phyloP scores from a whole-genome alignment of 805 yeast species.

The Scheffersomyces coipomensis region DNA sequence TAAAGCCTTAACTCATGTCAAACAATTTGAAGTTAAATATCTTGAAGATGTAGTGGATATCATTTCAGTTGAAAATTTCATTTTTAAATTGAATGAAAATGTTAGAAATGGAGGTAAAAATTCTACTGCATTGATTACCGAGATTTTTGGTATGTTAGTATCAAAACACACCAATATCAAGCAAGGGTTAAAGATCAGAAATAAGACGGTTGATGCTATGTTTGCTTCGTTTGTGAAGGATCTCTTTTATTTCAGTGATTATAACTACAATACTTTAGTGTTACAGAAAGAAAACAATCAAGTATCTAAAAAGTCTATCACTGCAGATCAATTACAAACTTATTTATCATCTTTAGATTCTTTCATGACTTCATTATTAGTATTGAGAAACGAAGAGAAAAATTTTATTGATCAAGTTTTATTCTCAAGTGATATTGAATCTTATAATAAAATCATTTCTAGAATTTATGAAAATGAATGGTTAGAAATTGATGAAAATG shows the following conservation, averaged over 20 bases:
- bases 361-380: conserved; percentile 22
- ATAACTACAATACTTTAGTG: conserved; percentile 19
- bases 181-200: conserved; percentile 18
- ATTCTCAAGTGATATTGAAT: conserved; percentile 6
- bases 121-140: conserved; percentile 21
- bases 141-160: conserved; percentile 22
- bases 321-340: conserved; percentile 18
- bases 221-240: conserved; percentile 28
- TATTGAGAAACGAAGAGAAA: conserved; percentile 7
- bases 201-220: conserved; percentile 26
- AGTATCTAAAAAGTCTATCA: conserved; percentile 19
- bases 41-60: conserved; percentile 15
- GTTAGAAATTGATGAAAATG: conserved; percentile 13
- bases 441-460: conserved; percentile 20
- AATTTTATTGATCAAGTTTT: conserved; percentile 2
- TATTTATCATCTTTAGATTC: conserved; percentile 18
- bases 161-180: conserved; percentile 15
- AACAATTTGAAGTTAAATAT: background rate
- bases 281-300: conserved; percentile 9
- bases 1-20: background rate
- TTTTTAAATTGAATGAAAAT: conserved; percentile 29
- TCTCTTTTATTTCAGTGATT: conserved; percentile 26
- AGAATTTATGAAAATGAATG: conserved; percentile 25
- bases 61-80: conserved; percentile 29
- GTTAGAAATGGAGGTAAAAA: conserved; percentile 14